These are phyloP conservation scores for Colletotrichum limetticola DNA, from an alignment of 2,329 filamentous ascomycete species.

Conservation along the genomic window DNA sequence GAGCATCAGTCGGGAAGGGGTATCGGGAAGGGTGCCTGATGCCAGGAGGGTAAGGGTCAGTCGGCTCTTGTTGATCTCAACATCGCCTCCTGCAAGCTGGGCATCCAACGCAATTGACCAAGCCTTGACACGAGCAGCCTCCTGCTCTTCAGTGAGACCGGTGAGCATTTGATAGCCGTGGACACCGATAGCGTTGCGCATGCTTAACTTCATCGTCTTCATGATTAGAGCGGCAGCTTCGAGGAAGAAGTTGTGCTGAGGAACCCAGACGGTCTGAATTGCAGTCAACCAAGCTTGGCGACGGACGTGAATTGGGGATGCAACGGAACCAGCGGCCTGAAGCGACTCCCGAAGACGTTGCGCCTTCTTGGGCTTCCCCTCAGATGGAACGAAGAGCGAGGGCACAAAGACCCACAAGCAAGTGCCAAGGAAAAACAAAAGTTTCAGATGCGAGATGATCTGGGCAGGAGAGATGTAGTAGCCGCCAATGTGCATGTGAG, in stretches of 20 bases:
- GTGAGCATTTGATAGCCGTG: conserved; percentile 82
- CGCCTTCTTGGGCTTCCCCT: conserved; percentile 61
- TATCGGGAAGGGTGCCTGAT: conserved; percentile 86
- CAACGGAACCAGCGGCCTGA: conserved; percentile 73
- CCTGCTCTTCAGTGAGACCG: conserved; percentile 84
- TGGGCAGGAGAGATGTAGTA: conserved; percentile 58
- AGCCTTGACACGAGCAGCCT: conserved; percentile 86
- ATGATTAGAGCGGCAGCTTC: conserved; percentile 84
- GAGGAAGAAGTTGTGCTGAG: conserved; percentile 85
- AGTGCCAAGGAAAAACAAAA: conserved; percentile 63
- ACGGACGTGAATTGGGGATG: conserved; percentile 86
- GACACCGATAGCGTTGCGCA: conserved; percentile 81
- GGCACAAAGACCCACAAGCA: conserved; percentile 67
- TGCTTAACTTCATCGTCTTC: conserved; percentile 84
- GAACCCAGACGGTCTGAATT: conserved; percentile 92
- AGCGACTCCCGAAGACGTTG: conserved; percentile 51
- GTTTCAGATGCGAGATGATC: conserved; percentile 62
- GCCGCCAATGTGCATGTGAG: conserved; percentile 65
- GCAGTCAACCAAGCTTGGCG: conserved; percentile 93
- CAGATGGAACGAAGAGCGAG: conserved; percentile 56
- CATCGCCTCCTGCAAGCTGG: conserved; percentile 89
- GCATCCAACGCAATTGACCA: conserved; percentile 95
- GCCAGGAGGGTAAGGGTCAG: conserved; percentile 88
- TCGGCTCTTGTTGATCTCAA: conserved; percentile 88
- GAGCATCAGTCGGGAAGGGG: conserved; percentile 85